Evolutionary conservation across 495 filamentous ascomycete species (phyloP).

Genomic region (Aspergillus saccharolyticus): DNA sequence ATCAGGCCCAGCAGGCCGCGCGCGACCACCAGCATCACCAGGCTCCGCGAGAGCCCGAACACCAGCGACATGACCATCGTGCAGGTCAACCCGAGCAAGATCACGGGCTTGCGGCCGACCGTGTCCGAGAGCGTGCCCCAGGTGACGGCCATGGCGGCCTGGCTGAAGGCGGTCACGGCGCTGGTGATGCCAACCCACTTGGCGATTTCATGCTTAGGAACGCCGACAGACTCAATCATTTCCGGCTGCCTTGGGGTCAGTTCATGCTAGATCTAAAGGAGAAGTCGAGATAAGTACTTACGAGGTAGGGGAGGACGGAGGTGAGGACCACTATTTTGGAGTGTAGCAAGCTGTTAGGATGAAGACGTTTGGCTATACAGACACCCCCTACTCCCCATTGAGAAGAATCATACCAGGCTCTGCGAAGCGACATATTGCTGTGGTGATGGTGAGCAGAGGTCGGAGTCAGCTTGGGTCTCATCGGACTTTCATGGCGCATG

Average conservation of each 20-base stretch:
- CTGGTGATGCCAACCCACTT: slow-evolving; percentile 72
- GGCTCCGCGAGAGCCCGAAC: slow-evolving; percentile 71
- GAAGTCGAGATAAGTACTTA: slow-evolving; percentile 18
- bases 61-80: slow-evolving; percentile 69
- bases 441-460: slow-evolving; percentile 4
- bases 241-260: slow-evolving; percentile 66
- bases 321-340: slow-evolving; percentile 57
- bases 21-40: slow-evolving; percentile 65
- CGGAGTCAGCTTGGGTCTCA: no score
- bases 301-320: slow-evolving; percentile 81
- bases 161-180: slow-evolving; percentile 66
- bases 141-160: slow-evolving; percentile 65
- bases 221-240: slow-evolving; percentile 75
- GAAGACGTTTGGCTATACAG: no score
- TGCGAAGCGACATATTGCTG: slow-evolving; percentile 69
- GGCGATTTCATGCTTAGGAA: slow-evolving; percentile 66
- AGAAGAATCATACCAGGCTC: slow-evolving; percentile 53
- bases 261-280: no score
- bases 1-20: slow-evolving; percentile 64
- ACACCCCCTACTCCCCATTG: no score
- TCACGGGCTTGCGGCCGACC: slow-evolving; percentile 69
- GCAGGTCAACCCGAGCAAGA: slow-evolving; percentile 62
- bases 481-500: no score
- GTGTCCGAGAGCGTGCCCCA: slow-evolving; percentile 77
- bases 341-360: no score